Base-by-base conservation (phyloP, 2,329 filamentous ascomycete genomes). In the Talaromyces sp. region DNA sequence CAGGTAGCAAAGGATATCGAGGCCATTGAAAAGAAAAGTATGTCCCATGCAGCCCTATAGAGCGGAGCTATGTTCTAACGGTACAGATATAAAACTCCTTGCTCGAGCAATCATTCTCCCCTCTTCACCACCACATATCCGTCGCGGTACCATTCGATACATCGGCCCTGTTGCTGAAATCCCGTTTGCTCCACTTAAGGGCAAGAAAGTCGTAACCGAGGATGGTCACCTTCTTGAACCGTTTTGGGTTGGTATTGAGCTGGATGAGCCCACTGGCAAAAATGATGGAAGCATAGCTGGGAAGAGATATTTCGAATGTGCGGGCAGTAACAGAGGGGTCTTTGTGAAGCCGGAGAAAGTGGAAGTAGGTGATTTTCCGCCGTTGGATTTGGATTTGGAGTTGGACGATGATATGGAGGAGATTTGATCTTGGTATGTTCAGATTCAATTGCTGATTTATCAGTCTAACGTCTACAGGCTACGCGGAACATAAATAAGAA, bases 21-120 rank as follows among this genome's bases (percentile, higher is more conserved):
- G 11, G 92, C 96, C 73, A 83, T 97, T 69, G 81, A 85, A 68
- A 84, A 85, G 63, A 87, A 89, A 76, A 88, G 89, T 79, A 76
- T 78, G 25, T 56, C 35, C 11, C 9, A 13, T 13, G 35, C 35
- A 37, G 9, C 1, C 13, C 35, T 37, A 11, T 8, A 37, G 13
- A 31, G 27, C 27, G 27, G 27, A 13, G 11, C 13, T 11, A 19
- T n/a, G 3, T 52, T 52, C 45, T 59, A 54, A 50, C 27, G 10
- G 8, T 13, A 43, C 41, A 83, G 80, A 74, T 47, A 83, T 86
- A 69, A 73, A 72, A 41, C 66, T 79, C 27, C 73, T 71, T 17
- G 73, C 72, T 59, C 78, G 84, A 75, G 84, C 72, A 3, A 79
- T 80, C 41, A 72, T 78, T 61, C 71, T 79, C n/a, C 78, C 78